Evolutionary conservation across 495 filamentous ascomycete species (phyloP), one percentile per base, ranked within the genome.

Genomic region (Neurospora sp.): DNA sequence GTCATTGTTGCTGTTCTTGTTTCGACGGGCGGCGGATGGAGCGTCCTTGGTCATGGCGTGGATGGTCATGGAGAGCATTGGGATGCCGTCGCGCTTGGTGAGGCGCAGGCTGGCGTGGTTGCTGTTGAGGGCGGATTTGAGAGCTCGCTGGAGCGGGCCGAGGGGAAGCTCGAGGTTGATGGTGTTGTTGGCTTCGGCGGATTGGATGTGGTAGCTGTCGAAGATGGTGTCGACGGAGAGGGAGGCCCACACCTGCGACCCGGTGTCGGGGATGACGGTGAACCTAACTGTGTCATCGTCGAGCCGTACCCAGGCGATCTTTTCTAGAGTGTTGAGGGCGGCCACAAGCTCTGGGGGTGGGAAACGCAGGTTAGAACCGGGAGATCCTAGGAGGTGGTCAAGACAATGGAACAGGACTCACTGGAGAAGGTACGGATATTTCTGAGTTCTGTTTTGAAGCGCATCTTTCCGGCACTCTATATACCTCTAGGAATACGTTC

Each of bases 121-220:
- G 48, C 93, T 92, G 74, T 89, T 87, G 37, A 90, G 83, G 70
- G 94, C 94, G 42, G 94, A 97, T 75, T 91, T 92, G 61, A 99
- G 89, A 3, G 96, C 95, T 69, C 93, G 91, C 74, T 92, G 90
- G 35, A 99, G 89, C 20, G 91, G 88, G 10, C 84, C 83, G 61
- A 99, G 87, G 61, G 96, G 94, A 16, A 98, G 88, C 83, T 98
- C 94, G 73, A 99, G 92, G 84, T 98, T 98, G 82, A 98, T 97
- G 68, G 92, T 90, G 78, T 96, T 94, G 81, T 87, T 88, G 73
- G 77, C 84, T 74, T 90, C 90, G 75, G 91, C 92, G 76, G 94
- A 96, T 81, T 97, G 90, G 75, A 98, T 87, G 74, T 87, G 87
- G 85, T 97, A 98, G 78, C 90, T 88, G 48, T 96, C 92, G 82